Percentiles rank a stretch among this genome's conserved stretches.
Evolutionary conservation across 2,329 filamentous ascomycete genomes (phyloP).

Genomic region (Phoma sp.): DNA sequence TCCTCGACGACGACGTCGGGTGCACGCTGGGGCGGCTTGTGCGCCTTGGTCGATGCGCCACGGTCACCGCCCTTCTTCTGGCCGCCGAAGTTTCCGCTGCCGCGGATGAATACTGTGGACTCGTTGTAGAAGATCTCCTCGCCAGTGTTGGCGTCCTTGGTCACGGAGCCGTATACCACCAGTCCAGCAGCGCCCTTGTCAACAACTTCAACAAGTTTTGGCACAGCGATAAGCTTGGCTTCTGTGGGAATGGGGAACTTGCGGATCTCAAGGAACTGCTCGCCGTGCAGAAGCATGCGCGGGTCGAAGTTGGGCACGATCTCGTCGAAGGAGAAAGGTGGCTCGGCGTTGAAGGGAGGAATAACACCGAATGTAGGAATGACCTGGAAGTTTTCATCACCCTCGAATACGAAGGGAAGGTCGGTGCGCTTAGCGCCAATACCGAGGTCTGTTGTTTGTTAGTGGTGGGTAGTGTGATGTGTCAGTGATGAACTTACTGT

Average conservation of each 20-base stretch:
- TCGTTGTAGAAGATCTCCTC: constrained; percentile 98
- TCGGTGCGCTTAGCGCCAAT: constrained; percentile 91
- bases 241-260: constrained; percentile 91
- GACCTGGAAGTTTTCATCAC: constrained; percentile 88
- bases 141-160: constrained; percentile 82
- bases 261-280: constrained; percentile 95
- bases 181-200: constrained; percentile 94
- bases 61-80: constrained; percentile 78
- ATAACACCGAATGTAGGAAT: constrained; percentile 96
- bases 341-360: constrained; percentile 84
- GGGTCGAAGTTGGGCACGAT: constrained; percentile 95
- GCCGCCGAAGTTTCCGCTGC: constrained; percentile 89
- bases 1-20: constrained; percentile 87
- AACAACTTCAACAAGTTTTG: constrained; percentile 87
- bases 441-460: constrained; percentile 69
- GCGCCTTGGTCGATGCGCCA: constrained; percentile 79
- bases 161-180: constrained; percentile 80
- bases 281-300: constrained; percentile 98
- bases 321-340: constrained; percentile 80
- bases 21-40: constrained; percentile 77
- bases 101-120: constrained; percentile 88
- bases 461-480: constrained; percentile 16
- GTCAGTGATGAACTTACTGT: constrained; percentile 61
- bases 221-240: constrained; percentile 76
- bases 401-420: constrained; percentile 88